These are phyloP conservation scores for Termitomyces sp. DNA, from an alignment of 768 basidiomycete genomes.

Conservation along the genomic window DNA sequence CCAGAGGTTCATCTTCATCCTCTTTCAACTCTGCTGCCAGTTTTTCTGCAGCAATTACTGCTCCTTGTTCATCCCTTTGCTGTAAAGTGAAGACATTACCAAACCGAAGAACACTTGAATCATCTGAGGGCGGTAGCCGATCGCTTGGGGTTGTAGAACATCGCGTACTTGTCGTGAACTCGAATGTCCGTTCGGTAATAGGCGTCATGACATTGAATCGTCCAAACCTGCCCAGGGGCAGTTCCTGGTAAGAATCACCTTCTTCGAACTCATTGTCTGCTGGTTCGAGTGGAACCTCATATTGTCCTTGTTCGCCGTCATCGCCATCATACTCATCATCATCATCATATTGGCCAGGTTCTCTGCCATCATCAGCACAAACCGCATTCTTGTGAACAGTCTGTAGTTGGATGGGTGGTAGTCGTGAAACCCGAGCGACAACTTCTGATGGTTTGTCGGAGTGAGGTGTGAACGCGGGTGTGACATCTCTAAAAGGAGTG, in stretches of 20 bases:
- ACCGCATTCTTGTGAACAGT: constrained; percentile 19
- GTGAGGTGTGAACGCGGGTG: constrained; percentile 33
- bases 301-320: constrained; percentile 24
- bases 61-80: constrained; percentile 37
- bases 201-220: constrained; percentile 94
- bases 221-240: constrained; percentile 71
- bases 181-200: constrained; percentile 91
- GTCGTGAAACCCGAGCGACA: neutral
- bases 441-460: constrained; percentile 16
- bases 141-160: constrained; percentile 36
- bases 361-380: constrained; percentile 27
- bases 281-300: constrained; percentile 22
- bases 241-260: constrained; percentile 35
- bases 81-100: constrained; percentile 23
- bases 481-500: constrained; percentile 35
- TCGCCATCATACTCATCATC: constrained; percentile 25
- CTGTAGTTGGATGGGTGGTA: constrained; percentile 13
- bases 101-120: constrained; percentile 16
- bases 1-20: constrained; percentile 25
- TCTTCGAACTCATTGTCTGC: constrained; percentile 31
- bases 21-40: constrained; percentile 45
- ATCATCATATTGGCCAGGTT: constrained; percentile 23
- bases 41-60: constrained; percentile 46
- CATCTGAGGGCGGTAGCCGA: constrained; percentile 10
- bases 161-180: constrained; percentile 66